Conservation (phyloP, 176 grass and related monocot species). For the Urochloa ruziziensis region DNA sequence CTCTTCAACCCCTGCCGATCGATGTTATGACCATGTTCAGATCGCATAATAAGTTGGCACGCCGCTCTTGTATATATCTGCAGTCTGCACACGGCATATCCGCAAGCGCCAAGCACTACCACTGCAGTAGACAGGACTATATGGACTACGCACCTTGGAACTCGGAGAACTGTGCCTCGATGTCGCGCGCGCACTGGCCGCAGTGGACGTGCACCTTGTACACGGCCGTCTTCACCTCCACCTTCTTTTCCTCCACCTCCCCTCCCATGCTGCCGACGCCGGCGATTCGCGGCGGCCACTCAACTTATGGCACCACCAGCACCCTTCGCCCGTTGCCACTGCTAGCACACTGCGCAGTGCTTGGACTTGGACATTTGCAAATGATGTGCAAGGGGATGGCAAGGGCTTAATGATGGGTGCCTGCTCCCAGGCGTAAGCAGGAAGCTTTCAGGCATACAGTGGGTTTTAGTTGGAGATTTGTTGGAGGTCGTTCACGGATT, state of each 20-base stretch:
- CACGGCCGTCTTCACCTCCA: constrained; percentile 45
- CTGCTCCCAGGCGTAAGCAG: no score
- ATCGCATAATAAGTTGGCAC: background rate
- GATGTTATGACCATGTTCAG: background rate
- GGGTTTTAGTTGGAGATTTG: constrained; percentile 58
- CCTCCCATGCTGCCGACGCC: no score
- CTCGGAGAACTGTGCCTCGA: constrained; percentile 60
- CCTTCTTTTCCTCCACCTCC: constrained; percentile 6
- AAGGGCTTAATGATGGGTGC: background rate
- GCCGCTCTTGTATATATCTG: no score
- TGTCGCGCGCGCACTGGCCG: constrained; percentile 47
- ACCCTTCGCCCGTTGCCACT: background rate
- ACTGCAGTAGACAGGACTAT: no score
- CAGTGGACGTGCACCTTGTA: constrained; percentile 86
- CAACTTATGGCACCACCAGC: no score
- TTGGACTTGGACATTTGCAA: background rate
- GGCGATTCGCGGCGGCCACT: no score
- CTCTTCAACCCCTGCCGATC: constrained; percentile 61
- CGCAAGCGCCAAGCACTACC: background rate
- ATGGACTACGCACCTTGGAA: constrained; percentile 39
- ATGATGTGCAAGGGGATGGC: background rate
- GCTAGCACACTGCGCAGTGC: background rate
- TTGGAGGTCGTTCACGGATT: constrained; percentile 62
- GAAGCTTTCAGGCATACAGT: background rate
- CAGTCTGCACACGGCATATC: no score